Evolutionary conservation across 768 basidiomycete genomes (phyloP).

Genomic region (Xerocomus brunneocitrinus): DNA sequence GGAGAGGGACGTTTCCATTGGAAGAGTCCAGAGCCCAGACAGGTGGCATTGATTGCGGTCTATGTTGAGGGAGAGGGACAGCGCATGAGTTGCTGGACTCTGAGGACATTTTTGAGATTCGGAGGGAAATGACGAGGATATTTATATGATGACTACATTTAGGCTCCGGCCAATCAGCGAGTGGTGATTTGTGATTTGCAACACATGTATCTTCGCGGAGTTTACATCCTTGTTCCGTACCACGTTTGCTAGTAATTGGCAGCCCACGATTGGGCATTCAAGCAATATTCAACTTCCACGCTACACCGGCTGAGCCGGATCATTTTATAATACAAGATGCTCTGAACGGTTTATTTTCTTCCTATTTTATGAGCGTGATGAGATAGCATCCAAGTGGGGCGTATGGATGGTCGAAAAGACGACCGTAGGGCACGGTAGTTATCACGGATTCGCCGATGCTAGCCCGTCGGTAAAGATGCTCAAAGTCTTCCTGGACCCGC

Average conservation of each 20-base stretch:
- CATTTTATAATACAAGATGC: not conserved
- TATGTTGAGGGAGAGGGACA: constrained; percentile 20
- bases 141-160: constrained; percentile 7
- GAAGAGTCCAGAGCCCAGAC: constrained; percentile 62
- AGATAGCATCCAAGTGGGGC: not conserved
- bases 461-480: too few relatives aligned
- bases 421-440: not conserved
- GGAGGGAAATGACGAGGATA: not conserved
- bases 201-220: not conserved
- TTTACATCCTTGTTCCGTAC: not conserved
- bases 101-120: constrained; percentile 16
- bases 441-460: not conserved
- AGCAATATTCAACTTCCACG: not conserved
- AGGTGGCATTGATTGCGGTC: constrained; percentile 38
- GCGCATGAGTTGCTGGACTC: constrained; percentile 8
- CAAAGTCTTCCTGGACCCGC: not conserved
- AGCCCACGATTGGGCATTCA: not conserved
- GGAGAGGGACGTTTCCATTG: constrained; percentile 40
- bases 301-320: not conserved
- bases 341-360: too few relatives aligned
- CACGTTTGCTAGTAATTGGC: not conserved
- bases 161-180: constrained; percentile 9
- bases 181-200: constrained; percentile 17
- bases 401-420: not conserved
- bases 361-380: not conserved